These are phyloP conservation scores for Arthromyces matolae DNA, from an alignment of 768 basidiomycete species.

Conservation along the genomic window DNA sequence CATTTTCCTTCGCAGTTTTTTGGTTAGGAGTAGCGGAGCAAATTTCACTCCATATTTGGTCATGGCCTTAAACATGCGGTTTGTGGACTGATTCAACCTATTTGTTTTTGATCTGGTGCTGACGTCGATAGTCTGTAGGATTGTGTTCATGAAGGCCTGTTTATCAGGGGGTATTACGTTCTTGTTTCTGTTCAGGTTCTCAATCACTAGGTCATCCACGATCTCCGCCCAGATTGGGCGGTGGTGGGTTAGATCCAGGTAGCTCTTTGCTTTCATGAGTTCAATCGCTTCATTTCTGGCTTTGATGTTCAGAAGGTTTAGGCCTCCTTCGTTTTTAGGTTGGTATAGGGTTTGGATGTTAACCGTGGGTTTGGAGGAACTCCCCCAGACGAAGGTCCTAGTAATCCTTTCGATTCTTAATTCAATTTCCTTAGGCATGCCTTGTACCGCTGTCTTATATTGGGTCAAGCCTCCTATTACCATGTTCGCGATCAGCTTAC, in stretches of 20 bases:
- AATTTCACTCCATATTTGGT: not conserved
- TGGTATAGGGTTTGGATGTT: constrained; percentile 18
- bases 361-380: constrained; percentile 12
- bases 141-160: too few relatives aligned
- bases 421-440: constrained; percentile 28
- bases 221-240: too few relatives aligned
- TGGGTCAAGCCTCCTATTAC: constrained; percentile 29
- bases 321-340: constrained; percentile 1
- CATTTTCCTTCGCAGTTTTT: not conserved
- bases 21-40: not conserved
- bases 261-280: constrained; percentile 20
- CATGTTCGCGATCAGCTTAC: constrained; percentile 22
- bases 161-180: too few relatives aligned
- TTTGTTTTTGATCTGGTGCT: too few relatives aligned
- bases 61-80: too few relatives aligned
- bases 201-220: too few relatives aligned
- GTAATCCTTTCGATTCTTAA: constrained; percentile 17
- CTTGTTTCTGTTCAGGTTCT: too few relatives aligned
- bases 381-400: constrained; percentile 27
- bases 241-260: not conserved
- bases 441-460: constrained; percentile 32
- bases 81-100: too few relatives aligned
- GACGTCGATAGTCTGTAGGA: too few relatives aligned
- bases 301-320: constrained; percentile 18
- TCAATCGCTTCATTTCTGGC: constrained; percentile 26